Percentiles rank a stretch among this genome's conserved stretches.
Evolutionary conservation across 371 early-diverging fungal species (phyloP).

Genomic region (Entomophthora muscae): DNA sequence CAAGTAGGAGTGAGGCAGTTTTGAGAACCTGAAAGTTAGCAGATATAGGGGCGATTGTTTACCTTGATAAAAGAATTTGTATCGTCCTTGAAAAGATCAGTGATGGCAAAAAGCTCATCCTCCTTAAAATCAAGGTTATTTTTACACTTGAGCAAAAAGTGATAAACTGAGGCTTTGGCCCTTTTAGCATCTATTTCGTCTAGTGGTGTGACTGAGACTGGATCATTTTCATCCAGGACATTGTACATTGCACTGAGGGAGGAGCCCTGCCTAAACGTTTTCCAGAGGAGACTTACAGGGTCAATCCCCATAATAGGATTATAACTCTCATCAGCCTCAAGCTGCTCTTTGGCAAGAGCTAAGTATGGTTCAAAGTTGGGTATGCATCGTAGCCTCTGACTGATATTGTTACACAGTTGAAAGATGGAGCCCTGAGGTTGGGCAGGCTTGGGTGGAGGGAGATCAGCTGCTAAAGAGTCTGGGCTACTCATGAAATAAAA

Average conservation of each 20-base stretch:
- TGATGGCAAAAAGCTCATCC: slow-evolving; percentile 69
- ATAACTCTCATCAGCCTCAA: slow-evolving; percentile 18
- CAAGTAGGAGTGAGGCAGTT: slow-evolving; percentile 47
- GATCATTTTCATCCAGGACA: slow-evolving; percentile 35
- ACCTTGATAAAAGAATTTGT: slow-evolving; percentile 93
- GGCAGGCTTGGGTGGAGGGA: not conserved
- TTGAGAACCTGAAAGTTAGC: slow-evolving; percentile 25
- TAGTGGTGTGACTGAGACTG: slow-evolving; percentile 20
- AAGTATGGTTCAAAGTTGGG: slow-evolving; percentile 38
- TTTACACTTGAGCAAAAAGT: slow-evolving; percentile 55
- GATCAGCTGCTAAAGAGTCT: not conserved
- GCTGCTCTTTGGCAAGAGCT: slow-evolving; percentile 17
- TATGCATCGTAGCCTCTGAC: slow-evolving; percentile 33
- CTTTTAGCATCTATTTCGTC: slow-evolving; percentile 23
- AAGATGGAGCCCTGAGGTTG: slow-evolving; percentile 27
- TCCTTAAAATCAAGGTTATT: slow-evolving; percentile 44
- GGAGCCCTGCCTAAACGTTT: slow-evolving; percentile 74
- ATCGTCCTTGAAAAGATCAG: slow-evolving; percentile 81
- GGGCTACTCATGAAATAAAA: not conserved
- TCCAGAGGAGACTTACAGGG: slow-evolving; percentile 74
- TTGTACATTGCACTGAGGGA: slow-evolving; percentile 73
- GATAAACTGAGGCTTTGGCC: slow-evolving; percentile 69
- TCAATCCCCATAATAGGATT: slow-evolving; percentile 24
- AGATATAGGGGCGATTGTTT: slow-evolving; percentile 10
- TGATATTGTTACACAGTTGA: slow-evolving; percentile 36